Percentiles rank a stretch among this genome's conserved stretches.
Evolutionary conservation across 768 basidiomycete genomes (phyloP).

Genomic region (Mycena indigotica): DNA sequence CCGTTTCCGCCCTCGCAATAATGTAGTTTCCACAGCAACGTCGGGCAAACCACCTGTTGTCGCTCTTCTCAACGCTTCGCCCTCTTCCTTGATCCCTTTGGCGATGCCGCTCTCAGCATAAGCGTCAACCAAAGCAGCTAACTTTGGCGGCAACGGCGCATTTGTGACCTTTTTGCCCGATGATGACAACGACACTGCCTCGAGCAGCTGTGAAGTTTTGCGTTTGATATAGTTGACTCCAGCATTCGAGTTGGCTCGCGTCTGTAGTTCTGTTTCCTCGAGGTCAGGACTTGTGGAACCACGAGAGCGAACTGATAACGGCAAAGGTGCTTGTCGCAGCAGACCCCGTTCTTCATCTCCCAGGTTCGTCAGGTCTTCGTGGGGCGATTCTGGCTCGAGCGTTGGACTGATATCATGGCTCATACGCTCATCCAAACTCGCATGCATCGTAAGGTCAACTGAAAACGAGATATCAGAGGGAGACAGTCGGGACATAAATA

Average conservation of each 20-base stretch:
- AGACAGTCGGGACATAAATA: not conserved
- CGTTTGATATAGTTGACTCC: constrained; percentile 59
- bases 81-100: constrained; percentile 60
- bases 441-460: constrained; percentile 78
- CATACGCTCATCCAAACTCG: constrained; percentile 38
- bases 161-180: constrained; percentile 26
- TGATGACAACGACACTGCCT: constrained; percentile 48
- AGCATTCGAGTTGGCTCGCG: constrained; percentile 46
- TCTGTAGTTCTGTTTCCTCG: constrained; percentile 57
- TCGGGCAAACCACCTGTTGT: constrained; percentile 52
- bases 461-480: not conserved
- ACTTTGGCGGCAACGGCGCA: constrained; percentile 52
- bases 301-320: constrained; percentile 43
- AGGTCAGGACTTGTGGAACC: constrained; percentile 33
- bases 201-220: constrained; percentile 75
- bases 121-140: constrained; percentile 71
- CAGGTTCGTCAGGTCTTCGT: constrained; percentile 45
- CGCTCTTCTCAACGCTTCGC: constrained; percentile 47
- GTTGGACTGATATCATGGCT: constrained; percentile 43
- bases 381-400: constrained; percentile 40
- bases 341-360: constrained; percentile 75
- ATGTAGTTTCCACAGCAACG: constrained; percentile 64
- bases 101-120: constrained; percentile 73
- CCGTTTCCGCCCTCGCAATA: constrained; percentile 72
- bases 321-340: constrained; percentile 26